phyloP scores from a whole-genome alignment of 2,329 filamentous ascomycete species.

The Scedosporium boydii region DNA sequence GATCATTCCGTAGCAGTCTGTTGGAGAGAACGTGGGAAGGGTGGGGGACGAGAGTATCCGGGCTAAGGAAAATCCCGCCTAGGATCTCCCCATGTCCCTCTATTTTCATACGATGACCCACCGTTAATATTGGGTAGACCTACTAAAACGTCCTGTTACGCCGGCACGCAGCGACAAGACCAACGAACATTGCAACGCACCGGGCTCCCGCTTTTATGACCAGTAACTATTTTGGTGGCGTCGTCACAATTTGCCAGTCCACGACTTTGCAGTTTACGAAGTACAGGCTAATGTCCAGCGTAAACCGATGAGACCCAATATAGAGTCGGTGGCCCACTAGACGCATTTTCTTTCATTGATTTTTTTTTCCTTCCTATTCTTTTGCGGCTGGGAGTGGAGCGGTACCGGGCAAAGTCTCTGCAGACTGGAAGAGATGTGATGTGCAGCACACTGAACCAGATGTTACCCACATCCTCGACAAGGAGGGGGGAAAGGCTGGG shows the following conservation, averaged over 20 bases:
- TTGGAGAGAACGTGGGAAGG: background rate
- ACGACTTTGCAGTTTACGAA: too few relatives aligned
- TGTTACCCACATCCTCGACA: background rate
- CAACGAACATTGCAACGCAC: background rate
- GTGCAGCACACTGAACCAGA: background rate
- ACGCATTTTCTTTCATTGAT: too few relatives aligned
- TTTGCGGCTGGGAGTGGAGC: background rate
- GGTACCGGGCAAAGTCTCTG: background rate
- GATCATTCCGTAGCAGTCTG: too few relatives aligned
- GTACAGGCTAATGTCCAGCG: too few relatives aligned
- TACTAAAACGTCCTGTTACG: background rate
- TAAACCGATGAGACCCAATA: too few relatives aligned
- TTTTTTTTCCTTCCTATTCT: background rate
- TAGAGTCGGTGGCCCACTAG: too few relatives aligned
- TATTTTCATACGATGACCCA: constrained; percentile 1
- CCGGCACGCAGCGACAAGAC: too few relatives aligned
- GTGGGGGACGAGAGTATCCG: background rate
- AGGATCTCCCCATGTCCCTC: constrained; percentile 1
- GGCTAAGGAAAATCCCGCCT: background rate
- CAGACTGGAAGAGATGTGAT: background rate
- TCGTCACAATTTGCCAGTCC: too few relatives aligned
- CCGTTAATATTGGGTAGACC: background rate
- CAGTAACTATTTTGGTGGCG: too few relatives aligned
- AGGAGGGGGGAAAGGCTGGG: background rate
- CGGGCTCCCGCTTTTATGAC: background rate